These are phyloP conservation scores for Iris macrosiphon DNA, from an alignment of 106 monocot genomes.

Conservation along the genomic window DNA sequence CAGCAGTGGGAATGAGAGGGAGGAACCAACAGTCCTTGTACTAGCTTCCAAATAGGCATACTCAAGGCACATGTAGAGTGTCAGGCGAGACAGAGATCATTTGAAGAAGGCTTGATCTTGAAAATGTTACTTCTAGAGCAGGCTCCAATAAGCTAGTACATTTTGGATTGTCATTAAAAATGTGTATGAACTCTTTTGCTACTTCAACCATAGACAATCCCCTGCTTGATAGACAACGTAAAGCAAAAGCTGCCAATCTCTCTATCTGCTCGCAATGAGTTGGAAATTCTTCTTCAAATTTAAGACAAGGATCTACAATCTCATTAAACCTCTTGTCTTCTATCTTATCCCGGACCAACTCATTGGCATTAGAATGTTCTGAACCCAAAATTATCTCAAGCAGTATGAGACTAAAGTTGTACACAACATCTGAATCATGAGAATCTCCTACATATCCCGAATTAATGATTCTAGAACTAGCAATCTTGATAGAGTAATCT, in stretches of 20 bases:
- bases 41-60: no score
- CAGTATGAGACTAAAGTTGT: no score
- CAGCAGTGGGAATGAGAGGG: no score
- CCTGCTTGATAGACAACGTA: constrained; percentile 28
- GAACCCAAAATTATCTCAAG: no score
- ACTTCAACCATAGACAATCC: constrained; percentile 25
- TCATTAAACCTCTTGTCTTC: constrained; percentile 40
- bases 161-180: constrained; percentile 17
- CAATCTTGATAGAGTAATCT: no score
- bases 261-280: constrained; percentile 39
- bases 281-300: constrained; percentile 17
- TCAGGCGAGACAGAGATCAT: constrained; percentile 79
- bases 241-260: constrained; percentile 33
- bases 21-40: no score
- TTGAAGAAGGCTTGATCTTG: constrained; percentile 80
- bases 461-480: no score
- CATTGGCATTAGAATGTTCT: no score
- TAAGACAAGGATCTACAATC: constrained; percentile 55
- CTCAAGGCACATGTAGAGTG: constrained; percentile 12
- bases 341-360: constrained; percentile 28
- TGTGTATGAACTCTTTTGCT: constrained; percentile 36
- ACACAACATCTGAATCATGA: no score
- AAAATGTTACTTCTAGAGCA: constrained; percentile 46
- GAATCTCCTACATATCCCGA: no score
- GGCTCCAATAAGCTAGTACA: constrained; percentile 21